Conservation (phyloP, 768 basidiomycete genomes). For the Boletales sp. region DNA sequence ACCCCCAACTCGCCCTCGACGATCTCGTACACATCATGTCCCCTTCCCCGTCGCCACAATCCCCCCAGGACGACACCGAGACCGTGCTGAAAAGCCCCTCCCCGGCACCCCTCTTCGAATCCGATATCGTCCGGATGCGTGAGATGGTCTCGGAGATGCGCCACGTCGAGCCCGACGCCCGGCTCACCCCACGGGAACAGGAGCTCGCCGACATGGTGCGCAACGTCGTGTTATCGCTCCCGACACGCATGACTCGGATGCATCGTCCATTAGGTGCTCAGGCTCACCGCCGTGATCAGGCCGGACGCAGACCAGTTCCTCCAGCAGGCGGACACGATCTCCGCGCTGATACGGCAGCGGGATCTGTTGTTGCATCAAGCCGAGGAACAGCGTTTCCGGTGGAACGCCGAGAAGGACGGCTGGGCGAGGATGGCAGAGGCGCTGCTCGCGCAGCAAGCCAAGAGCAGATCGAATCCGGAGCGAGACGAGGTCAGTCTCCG, state of each 20-base stretch:
- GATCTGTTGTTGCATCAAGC: constrained; percentile 51
- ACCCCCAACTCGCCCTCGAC: constrained; percentile 44
- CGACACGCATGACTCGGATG: background rate
- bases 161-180: constrained; percentile 21
- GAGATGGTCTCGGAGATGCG: constrained; percentile 44
- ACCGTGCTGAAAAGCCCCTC: constrained; percentile 20
- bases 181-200: constrained; percentile 37
- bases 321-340: constrained; percentile 61
- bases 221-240: constrained; percentile 9
- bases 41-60: constrained; percentile 42
- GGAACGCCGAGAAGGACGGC: constrained; percentile 58
- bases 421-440: constrained; percentile 71
- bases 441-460: constrained; percentile 47
- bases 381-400: constrained; percentile 57
- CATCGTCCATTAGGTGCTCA: constrained; percentile 40
- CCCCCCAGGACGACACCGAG: constrained; percentile 17
- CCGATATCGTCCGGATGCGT: constrained; percentile 49
- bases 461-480: constrained; percentile 32
- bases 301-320: constrained; percentile 44
- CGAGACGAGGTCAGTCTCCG: constrained; percentile 42
- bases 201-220: constrained; percentile 60
- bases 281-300: constrained; percentile 42
- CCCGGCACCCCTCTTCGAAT: constrained; percentile 40
- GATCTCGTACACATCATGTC: constrained; percentile 56
- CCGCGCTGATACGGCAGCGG: constrained; percentile 51